Conservation (phyloP, 2,329 filamentous ascomycete species). For the Hypomyces rosellus region DNA sequence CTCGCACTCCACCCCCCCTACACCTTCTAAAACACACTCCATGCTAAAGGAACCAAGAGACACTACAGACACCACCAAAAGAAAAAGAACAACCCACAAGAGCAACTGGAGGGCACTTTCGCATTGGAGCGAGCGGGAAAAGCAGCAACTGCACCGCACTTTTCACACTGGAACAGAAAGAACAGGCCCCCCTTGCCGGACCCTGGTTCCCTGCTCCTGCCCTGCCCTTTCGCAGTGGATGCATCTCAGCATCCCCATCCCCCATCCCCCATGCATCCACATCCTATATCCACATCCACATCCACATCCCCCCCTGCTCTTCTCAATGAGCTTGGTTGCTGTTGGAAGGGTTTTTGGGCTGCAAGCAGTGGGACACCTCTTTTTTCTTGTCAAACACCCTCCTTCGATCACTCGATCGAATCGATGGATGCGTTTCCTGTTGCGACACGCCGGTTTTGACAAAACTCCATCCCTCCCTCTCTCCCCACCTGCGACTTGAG, state of each 20-base stretch:
- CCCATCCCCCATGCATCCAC: constrained; percentile 8
- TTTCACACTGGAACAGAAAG: no score
- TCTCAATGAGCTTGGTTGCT: background rate
- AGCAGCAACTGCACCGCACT: no score
- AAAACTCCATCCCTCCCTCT: constrained; percentile 23
- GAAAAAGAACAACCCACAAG: no score
- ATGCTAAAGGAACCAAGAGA: no score
- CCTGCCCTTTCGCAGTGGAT: background rate
- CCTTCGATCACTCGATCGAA: constrained; percentile 31
- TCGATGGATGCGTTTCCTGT: constrained; percentile 25
- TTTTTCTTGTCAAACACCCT: constrained; percentile 11
- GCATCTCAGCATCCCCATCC: constrained; percentile 5
- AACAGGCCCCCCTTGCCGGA: constrained; percentile 4
- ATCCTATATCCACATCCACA: background rate
- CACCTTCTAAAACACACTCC: no score
- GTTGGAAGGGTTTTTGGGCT: constrained; percentile 7
- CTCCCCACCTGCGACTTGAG: constrained; percentile 8
- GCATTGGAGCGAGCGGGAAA: no score
- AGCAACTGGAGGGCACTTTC: no score
- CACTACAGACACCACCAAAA: no score
- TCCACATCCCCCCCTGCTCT: background rate
- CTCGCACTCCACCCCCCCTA: background rate
- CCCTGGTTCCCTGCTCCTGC: constrained; percentile 8
- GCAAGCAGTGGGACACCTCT: constrained; percentile 7
- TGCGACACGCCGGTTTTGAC: constrained; percentile 23